These are phyloP conservation scores for Vigna reflexopilosa DNA, from an alignment of 306 rosid species.

Conservation along the genomic window DNA sequence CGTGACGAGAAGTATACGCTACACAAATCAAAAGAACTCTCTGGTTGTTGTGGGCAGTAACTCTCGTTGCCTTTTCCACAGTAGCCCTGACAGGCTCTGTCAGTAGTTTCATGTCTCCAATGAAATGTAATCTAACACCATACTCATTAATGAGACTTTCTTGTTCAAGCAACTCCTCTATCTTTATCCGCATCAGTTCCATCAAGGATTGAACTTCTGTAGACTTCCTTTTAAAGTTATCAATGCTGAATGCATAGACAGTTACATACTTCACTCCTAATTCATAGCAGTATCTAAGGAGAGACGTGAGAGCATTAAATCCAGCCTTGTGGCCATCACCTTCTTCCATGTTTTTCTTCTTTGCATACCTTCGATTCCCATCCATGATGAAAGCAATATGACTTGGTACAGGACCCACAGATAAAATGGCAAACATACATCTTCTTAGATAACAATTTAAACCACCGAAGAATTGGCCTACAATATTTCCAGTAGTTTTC, in stretches of 20 bases:
- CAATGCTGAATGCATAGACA: constrained; percentile 89
- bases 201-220: constrained; percentile 66
- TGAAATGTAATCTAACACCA: constrained; percentile 66
- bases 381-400: constrained; percentile 94
- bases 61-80: constrained; percentile 74
- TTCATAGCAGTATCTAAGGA: constrained; percentile 75
- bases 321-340: constrained; percentile 78
- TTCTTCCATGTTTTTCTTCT: constrained; percentile 53
- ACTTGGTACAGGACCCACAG: constrained; percentile 72
- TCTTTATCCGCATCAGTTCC: constrained; percentile 79
- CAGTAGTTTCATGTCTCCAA: constrained; percentile 70
- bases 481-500: constrained; percentile 36
- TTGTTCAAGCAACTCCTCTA: constrained; percentile 63
- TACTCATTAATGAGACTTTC: constrained; percentile 60
- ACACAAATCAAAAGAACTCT: constrained; percentile 62
- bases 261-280: constrained; percentile 71
- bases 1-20: constrained; percentile 77
- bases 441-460: constrained; percentile 56
- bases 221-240: constrained; percentile 71
- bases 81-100: constrained; percentile 61
- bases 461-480: constrained; percentile 43
- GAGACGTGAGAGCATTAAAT: constrained; percentile 56
- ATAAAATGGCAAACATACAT: constrained; percentile 59
- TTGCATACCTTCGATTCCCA: constrained; percentile 87
- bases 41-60: constrained; percentile 62